phyloP scores from a whole-genome alignment of 352 stramenopile species.

The Phytophthora melonis region DNA sequence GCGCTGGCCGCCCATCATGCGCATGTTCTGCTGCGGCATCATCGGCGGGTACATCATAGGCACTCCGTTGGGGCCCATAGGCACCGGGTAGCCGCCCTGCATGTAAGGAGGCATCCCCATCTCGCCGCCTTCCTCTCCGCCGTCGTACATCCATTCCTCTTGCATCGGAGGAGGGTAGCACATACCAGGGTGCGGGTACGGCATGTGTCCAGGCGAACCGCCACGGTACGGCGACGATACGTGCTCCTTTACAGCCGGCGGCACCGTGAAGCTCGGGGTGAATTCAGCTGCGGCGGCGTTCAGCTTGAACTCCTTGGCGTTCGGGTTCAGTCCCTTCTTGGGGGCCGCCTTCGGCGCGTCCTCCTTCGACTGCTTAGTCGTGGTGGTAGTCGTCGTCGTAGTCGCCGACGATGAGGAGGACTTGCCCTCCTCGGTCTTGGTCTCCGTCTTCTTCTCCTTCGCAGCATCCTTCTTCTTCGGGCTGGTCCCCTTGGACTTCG shows the following conservation, averaged over 20 bases:
- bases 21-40: constrained; percentile 70
- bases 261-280: constrained; percentile 65
- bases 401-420: constrained; percentile 4
- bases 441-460: constrained; percentile 36
- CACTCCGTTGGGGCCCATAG: constrained; percentile 61
- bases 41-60: constrained; percentile 82
- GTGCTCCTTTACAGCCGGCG: constrained; percentile 32
- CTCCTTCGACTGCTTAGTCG: constrained; percentile 24
- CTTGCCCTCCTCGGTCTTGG: constrained; percentile 32
- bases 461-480: constrained; percentile 36
- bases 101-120: constrained; percentile 66
- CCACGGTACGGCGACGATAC: constrained; percentile 63
- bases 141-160: constrained; percentile 85
- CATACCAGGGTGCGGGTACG: constrained; percentile 53
- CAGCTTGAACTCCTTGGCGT: constrained; percentile 90
- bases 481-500: constrained; percentile 28
- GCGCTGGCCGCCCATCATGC: constrained; percentile 58
- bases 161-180: constrained; percentile 55
- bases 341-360: constrained; percentile 28
- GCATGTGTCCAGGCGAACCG: constrained; percentile 44
- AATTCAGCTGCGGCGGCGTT: constrained; percentile 71
- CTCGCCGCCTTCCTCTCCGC: constrained; percentile 56
- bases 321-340: constrained; percentile 86
- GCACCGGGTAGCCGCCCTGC: constrained; percentile 63
- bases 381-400: constrained; percentile 23